These are phyloP conservation scores for Saccharum hybrid DNA, from an alignment of 202 grass and related monocot species.

Conservation along the genomic window DNA sequence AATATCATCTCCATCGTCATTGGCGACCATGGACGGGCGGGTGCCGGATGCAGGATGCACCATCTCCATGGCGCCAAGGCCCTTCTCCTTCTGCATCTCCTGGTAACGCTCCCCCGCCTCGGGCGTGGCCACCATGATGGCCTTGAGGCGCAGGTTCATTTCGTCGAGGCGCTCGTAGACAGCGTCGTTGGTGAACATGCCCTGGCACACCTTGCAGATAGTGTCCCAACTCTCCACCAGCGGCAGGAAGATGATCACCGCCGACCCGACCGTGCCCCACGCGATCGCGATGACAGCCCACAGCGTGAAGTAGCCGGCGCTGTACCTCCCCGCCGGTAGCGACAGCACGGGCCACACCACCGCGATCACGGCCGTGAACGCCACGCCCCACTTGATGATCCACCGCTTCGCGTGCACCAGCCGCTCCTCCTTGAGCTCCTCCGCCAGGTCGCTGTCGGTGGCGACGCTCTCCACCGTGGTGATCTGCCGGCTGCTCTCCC, in stretches of 20 bases:
- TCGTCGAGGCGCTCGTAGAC: constrained; percentile 71
- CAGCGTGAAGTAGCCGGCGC: constrained; percentile 81
- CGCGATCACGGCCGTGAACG: constrained; percentile 71
- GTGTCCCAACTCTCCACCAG: constrained; percentile 80
- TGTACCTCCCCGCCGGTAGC: constrained; percentile 80
- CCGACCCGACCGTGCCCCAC: constrained; percentile 74
- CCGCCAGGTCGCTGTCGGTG: constrained; percentile 37
- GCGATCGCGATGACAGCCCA: constrained; percentile 77
- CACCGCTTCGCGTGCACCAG: constrained; percentile 81
- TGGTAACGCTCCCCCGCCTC: constrained; percentile 62
- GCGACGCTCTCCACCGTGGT: constrained; percentile 66
- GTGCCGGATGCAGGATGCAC: constrained; percentile 22
- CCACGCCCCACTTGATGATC: constrained; percentile 87
- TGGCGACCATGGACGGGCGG: constrained; percentile 11
- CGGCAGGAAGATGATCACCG: constrained; percentile 82
- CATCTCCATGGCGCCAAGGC: constrained; percentile 33
- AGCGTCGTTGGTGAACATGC: constrained; percentile 81
- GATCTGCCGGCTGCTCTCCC: constrained; percentile 80
- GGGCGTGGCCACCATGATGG: constrained; percentile 72
- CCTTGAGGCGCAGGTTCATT: constrained; percentile 56
- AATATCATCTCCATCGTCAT: constrained; percentile 5
- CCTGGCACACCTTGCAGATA: constrained; percentile 60
- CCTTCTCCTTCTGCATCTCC: constrained; percentile 30
- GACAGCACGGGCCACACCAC: constrained; percentile 80
- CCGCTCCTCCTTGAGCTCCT: constrained; percentile 83